Percentiles rank a stretch among this genome's conserved stretches.
Conservation (phyloP, 2,329 filamentous ascomycete species). For the Emmonsia crescens region DNA sequence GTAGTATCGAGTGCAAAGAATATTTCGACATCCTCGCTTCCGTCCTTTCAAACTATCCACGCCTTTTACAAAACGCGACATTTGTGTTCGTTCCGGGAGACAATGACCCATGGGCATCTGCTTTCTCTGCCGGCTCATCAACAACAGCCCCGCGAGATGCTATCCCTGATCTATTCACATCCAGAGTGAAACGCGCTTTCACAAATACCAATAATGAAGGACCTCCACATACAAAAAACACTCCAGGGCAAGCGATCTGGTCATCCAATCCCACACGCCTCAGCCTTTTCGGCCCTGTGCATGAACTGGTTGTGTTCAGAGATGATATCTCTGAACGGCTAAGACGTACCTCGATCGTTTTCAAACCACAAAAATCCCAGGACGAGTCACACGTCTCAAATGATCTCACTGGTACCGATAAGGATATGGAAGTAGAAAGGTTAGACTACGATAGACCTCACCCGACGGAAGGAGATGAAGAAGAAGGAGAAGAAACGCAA, state of each 20-base stretch:
- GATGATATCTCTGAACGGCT: slow-evolving; percentile 78
- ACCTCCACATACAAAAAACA: slow-evolving; percentile 32
- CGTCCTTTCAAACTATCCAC: slow-evolving; percentile 70
- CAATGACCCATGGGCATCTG: slow-evolving; percentile 92
- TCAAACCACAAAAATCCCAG: slow-evolving; percentile 37
- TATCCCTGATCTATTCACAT: slow-evolving; percentile 84
- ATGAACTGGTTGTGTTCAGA: slow-evolving; percentile 77
- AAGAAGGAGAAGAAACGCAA: background rate
- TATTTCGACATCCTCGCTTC: slow-evolving; percentile 81
- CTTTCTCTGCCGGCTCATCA: slow-evolving; percentile 49
- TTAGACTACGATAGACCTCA: background rate
- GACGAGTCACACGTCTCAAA: slow-evolving; percentile 14
- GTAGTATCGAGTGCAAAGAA: slow-evolving; percentile 94
- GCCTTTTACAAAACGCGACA: slow-evolving; percentile 64
- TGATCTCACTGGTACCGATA: background rate
- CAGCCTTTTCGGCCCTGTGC: slow-evolving; percentile 72
- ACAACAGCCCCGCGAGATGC: slow-evolving; percentile 39
- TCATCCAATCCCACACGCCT: slow-evolving; percentile 77
- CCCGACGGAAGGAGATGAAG: background rate
- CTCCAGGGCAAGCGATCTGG: slow-evolving; percentile 68
- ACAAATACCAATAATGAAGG: slow-evolving; percentile 60
- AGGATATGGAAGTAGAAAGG: background rate
- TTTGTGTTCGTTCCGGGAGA: slow-evolving; percentile 93
- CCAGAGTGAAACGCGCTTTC: slow-evolving; percentile 70
- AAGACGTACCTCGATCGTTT: slow-evolving; percentile 61